Base-by-base conservation (phyloP, 2,329 filamentous ascomycete genomes). In the Helotiales sp. region DNA sequence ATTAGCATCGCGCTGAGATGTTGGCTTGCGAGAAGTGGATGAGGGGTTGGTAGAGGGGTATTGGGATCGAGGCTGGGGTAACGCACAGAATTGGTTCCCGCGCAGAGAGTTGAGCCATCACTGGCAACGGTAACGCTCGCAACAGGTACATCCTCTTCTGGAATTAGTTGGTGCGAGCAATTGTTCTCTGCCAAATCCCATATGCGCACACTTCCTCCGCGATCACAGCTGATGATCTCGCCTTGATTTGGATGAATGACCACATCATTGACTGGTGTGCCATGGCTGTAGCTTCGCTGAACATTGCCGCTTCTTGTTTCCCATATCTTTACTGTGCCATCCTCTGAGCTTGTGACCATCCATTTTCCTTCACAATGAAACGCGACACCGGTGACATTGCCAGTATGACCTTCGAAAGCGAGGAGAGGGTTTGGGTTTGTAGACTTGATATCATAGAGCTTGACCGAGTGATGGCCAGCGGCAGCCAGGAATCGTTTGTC, bases 201-300 rank as follows among this genome's bases (percentile, higher is more conserved):
- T 62, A 99, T 90, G 38, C 93, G 82, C 59, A 99, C 91, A 72
- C 92, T 96, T 48, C 95, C 95, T 48, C 89, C 88, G 31, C 93
- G 86, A 73, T 99, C 95, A 72, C 93, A 97, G 73, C 91, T 96
- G 70, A 99, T 96, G 61, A 99, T 88, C 77, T 99, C 95, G 59
- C 93, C 95, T 77, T 99, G 95, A 71, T 99, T 99, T 0, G 95
- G 95, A 73, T 99, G 95, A 56, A 99, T 99, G n/a, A 98, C 95
- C 8, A 99, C 95, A 74, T 99, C 95, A 70, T 97, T 99, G 52
- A 93, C 95, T 0, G 95, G 87, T 31, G 86, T 88, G 53, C 89
- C 90, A 72, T 99, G 95, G 66, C 84, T 88, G 73, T 99, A 99
- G 75, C 93, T 96, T 54, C 95, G 85, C 76, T 99, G 95, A 54